A percentile compares a stretch with the other conserved stretches of the same genome.
These are phyloP conservation scores for Eucalyptus viminalis DNA, from an alignment of 345 rosid genomes.

Conservation along the genomic window DNA sequence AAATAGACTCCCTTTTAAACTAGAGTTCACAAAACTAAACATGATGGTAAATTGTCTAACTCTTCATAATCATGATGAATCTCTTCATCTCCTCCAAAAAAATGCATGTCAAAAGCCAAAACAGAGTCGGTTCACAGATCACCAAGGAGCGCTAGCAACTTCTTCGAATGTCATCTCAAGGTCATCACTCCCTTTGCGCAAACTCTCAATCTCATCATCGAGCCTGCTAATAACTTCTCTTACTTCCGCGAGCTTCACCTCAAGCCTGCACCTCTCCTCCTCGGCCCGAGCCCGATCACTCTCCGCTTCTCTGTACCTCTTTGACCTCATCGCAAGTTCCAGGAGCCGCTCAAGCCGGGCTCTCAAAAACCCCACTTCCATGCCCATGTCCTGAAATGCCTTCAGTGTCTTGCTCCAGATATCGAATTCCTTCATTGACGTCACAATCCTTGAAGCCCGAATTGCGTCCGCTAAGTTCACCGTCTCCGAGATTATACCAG, in stretches of 20 bases:
- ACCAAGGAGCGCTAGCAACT: constrained; percentile 11
- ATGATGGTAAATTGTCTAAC: background rate
- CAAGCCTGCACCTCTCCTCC: constrained; percentile 16
- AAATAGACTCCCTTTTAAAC: background rate
- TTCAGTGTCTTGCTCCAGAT: constrained; percentile 35
- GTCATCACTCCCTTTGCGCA: constrained; percentile 7
- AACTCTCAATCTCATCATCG: constrained; percentile 13
- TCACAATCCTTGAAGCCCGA: constrained; percentile 15
- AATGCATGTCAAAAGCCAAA: background rate
- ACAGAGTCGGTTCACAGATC: background rate
- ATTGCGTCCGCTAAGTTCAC: constrained; percentile 34
- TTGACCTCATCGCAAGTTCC: constrained; percentile 12
- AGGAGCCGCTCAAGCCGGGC: constrained; percentile 15
- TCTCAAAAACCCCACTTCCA: constrained; percentile 34
- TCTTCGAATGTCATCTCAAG: constrained; percentile 9
- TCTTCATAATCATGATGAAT: background rate
- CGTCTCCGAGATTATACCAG: constrained; percentile 32
- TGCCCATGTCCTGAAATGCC: constrained; percentile 42
- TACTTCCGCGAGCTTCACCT: constrained; percentile 5
- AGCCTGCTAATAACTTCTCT: constrained; percentile 13
- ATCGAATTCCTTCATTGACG: constrained; percentile 12
- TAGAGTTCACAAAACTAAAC: background rate
- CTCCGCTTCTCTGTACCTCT: constrained; percentile 10
- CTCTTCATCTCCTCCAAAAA: background rate
- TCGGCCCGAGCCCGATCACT: constrained; percentile 7